These are phyloP conservation scores for Limnomonas spitsbergensis DNA, from an alignment of 139 green algal species.

Conservation along the genomic window DNA sequence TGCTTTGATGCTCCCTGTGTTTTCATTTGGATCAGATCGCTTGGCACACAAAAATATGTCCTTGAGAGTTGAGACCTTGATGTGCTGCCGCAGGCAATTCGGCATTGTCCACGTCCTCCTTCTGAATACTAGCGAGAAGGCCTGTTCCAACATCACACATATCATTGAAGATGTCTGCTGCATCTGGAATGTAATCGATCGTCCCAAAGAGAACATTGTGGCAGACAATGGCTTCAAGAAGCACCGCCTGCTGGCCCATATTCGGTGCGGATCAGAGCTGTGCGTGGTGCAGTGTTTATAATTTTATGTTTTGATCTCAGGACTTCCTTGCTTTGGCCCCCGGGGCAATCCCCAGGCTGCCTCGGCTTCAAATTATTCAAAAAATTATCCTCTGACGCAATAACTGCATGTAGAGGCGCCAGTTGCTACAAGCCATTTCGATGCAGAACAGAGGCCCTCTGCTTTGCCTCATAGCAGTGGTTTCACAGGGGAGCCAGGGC, in stretches of 20 bases:
- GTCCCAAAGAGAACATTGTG: neutral
- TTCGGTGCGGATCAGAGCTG: neutral
- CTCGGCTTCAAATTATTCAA: no score
- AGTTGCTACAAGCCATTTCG: no score
- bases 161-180: neutral
- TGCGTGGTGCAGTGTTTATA: neutral
- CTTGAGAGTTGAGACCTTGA: neutral
- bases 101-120: neutral
- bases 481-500: no score
- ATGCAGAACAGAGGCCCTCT: no score
- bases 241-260: neutral
- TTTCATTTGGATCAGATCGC: neutral
- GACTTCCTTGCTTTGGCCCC: neutral
- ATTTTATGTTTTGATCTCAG: conserved; percentile 7
- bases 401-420: no score
- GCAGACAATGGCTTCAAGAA: neutral
- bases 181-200: neutral
- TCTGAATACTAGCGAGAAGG: neutral
- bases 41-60: no score
- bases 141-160: no score
- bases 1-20: neutral
- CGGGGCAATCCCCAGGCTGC: no score
- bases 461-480: no score
- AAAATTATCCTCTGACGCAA: no score
- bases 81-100: neutral